Evolutionary conservation across 2,329 filamentous ascomycete species (phyloP).

Genomic region (Trichoderma sp.): DNA sequence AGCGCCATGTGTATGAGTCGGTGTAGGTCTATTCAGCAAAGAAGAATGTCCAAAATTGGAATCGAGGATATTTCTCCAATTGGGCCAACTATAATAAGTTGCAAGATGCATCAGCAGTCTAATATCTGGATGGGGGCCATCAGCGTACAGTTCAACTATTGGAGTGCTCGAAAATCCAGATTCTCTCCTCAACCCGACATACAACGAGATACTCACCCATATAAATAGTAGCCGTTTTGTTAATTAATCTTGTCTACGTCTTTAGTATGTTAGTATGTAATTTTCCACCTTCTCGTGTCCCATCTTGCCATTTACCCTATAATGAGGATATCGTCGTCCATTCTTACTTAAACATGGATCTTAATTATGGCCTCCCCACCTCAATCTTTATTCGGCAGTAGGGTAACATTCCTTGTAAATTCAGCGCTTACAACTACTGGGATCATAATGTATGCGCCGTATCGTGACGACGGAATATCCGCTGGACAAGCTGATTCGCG

Average conservation of each 20-base stretch:
- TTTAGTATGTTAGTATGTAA: not conserved
- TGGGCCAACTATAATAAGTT: not conserved
- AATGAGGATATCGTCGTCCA: not conserved
- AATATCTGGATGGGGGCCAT: not conserved
- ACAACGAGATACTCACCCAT: not conserved
- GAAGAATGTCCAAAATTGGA: not conserved
- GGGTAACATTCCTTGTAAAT: not conserved
- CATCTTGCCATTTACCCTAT: not conserved
- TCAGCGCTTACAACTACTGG: not conserved
- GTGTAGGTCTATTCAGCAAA: not conserved
- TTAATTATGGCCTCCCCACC: not conserved
- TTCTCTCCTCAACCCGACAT: rapidly evolving
- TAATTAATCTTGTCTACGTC: not conserved
- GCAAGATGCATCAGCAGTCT: not conserved
- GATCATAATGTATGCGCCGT: not conserved
- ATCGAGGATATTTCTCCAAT: not conserved
- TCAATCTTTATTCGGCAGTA: not conserved
- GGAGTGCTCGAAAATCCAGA: not conserved
- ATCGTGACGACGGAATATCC: not conserved
- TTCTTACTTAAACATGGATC: not conserved
- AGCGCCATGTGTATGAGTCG: not conserved
- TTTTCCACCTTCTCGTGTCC: not conserved
- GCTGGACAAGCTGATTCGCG: not conserved
- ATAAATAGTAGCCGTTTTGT: not conserved
- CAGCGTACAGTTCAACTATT: not conserved